phyloP scores from a whole-genome alignment of 1,284 basidiomycete species.

The Binderoboletus segoi region DNA sequence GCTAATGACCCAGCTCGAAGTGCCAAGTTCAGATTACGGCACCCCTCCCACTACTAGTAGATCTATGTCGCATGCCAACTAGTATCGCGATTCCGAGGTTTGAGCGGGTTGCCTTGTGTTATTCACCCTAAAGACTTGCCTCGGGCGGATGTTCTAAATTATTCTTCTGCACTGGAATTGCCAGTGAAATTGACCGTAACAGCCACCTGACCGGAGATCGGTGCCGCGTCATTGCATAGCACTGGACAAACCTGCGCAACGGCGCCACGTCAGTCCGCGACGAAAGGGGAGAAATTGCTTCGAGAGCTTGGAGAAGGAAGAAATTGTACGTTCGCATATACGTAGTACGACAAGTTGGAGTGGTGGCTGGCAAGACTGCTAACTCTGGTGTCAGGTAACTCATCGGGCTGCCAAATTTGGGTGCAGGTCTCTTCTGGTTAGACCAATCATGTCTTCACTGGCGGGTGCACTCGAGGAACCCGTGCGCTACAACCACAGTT shows the following conservation, averaged over 20 bases:
- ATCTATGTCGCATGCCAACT: conserved; percentile 12
- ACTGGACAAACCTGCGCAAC: conserved; percentile 1
- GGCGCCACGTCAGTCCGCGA: neutral
- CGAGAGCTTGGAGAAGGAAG: neutral
- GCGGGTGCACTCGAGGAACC: conserved; percentile 42
- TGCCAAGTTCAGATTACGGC: conserved; percentile 4
- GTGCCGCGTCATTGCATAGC: conserved; percentile 5
- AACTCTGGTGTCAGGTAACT: no score
- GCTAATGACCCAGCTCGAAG: neutral
- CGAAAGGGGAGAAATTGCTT: neutral
- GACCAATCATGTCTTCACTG: conserved; percentile 41
- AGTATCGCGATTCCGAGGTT: conserved; percentile 26
- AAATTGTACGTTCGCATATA: neutral
- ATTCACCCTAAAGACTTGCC: conserved; percentile 1
- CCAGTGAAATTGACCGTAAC: conserved; percentile 27
- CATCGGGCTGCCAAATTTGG: no score
- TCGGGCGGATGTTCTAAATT: conserved; percentile 9
- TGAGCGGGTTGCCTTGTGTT: neutral
- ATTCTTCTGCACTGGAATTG: conserved; percentile 11
- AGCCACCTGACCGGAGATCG: conserved; percentile 18
- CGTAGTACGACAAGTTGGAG: neutral
- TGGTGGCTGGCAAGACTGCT: neutral
- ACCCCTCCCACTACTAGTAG: neutral
- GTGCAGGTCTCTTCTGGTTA: neutral
- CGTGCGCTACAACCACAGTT: conserved; percentile 26